Conservation (phyloP, 805 yeast genomes). For the Kockiozyma suomiensis region DNA sequence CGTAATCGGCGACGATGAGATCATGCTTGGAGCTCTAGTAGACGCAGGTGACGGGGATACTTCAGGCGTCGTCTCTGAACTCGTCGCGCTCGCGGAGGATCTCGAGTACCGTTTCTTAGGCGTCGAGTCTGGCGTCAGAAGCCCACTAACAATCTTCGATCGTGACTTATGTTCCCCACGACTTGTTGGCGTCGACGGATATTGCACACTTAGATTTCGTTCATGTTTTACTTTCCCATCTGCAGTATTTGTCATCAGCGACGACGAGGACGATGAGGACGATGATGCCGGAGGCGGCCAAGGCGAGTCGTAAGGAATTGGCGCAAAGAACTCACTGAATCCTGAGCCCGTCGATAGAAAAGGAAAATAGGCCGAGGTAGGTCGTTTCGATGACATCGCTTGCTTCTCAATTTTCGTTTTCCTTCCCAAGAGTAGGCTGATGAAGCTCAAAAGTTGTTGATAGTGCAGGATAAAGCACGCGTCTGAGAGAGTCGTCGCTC, state of each 20-base stretch:
- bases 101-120: neutral
- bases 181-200: neutral
- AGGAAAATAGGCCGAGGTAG: constrained; percentile 9
- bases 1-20: neutral
- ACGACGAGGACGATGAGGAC: too few relatives aligned
- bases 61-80: neutral
- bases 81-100: neutral
- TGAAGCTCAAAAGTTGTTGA: too few relatives aligned
- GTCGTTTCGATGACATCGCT: neutral
- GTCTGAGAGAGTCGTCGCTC: neutral
- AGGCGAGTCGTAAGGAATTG: neutral
- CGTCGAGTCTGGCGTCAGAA: constrained; percentile 5
- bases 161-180: neutral
- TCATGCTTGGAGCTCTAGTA: neutral
- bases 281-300: neutral
- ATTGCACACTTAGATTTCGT: neutral
- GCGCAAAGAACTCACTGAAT: constrained; percentile 9
- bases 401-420: neutral
- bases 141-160: neutral
- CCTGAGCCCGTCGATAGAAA: constrained; percentile 11
- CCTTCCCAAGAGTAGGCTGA: too few relatives aligned
- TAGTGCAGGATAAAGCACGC: neutral
- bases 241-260: too few relatives aligned
- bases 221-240: neutral
- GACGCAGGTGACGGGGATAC: neutral